Evolutionary conservation across 202 grass and related monocot species (phyloP).

Genomic region (Carex sylvatica): DNA sequence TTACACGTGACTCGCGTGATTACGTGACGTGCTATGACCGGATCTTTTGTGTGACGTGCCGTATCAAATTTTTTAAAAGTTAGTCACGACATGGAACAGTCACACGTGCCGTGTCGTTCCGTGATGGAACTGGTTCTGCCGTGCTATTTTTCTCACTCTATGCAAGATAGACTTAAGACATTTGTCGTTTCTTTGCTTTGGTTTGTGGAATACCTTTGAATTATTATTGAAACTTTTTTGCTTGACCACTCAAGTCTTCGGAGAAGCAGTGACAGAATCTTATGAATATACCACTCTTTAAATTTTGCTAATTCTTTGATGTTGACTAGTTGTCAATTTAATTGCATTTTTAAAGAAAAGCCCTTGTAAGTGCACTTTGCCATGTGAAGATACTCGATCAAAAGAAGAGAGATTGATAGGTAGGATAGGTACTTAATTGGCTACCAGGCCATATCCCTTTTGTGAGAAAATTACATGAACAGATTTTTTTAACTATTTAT

Average conservation of each 20-base stretch:
- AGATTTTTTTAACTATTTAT: neutral
- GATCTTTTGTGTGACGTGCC: no score
- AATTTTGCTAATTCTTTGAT: slow-evolving; percentile 22
- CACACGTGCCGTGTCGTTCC: no score
- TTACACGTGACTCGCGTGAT: no score
- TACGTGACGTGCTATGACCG: no score
- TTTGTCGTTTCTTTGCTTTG: neutral
- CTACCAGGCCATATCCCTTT: neutral
- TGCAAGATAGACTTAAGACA: neutral
- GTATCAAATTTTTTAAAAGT: no score
- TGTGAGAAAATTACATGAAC: slow-evolving; percentile 2
- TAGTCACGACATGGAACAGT: no score
- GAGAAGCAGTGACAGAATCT: neutral
- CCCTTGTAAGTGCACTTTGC: slow-evolving; percentile 2
- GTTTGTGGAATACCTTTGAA: neutral
- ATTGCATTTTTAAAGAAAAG: slow-evolving; percentile 6
- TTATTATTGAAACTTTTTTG: slow-evolving; percentile 1
- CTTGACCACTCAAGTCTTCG: neutral
- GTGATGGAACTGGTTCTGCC: no score
- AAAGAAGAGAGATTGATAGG: neutral
- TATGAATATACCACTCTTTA: slow-evolving; percentile 13
- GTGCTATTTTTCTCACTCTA: no score
- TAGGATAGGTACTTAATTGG: neutral
- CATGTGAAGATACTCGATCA: neutral
- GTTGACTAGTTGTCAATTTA: slow-evolving; percentile 19